Evolutionary conservation across 2,329 filamentous ascomycete genomes (phyloP), one percentile per base, ranked within the genome.

Genomic region (Penicillium sp.): DNA sequence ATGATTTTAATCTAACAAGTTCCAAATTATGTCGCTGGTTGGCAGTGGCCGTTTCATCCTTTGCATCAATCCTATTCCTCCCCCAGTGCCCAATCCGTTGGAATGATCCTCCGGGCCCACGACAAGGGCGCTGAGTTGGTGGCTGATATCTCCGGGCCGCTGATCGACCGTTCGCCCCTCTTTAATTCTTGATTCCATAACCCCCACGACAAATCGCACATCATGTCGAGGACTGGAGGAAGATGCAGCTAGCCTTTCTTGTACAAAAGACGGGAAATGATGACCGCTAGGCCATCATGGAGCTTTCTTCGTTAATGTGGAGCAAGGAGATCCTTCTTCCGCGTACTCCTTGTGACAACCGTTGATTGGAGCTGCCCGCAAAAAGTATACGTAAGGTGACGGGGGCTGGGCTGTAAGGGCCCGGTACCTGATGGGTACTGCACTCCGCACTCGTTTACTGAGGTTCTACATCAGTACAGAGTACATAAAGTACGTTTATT

Each of bases 361-460:
- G 35, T n/a, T 55, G 52, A 58, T 58, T 61, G 58, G 58, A 13
- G 37, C 26, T 25, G 16, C 8, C 25, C 16, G 37, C 35, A 57
- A 33, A 40, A 40, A 30, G 22, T 14, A 37, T n/a, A 46, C 22
- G 35, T 14, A 56, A 54, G 38, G 26, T 26, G 38, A 22, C 38
- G 35, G 11, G 35, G 35, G 35, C 35, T 37, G 35, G 42, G 33
- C 54, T 57, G 58, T 37, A 60, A 35, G 49, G 35, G 49, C 25
- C 65, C 57, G 60, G 67, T 70, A 69, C 66, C 64, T 68, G 65
- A 63, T 63, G 61, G 61, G 57, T 66, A 68, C 67, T 37, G 65
- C 30, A 61, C 48, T 51, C 48, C n/a, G 48, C 30, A 51, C 26
- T 8, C 26, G 16, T n/a, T 11, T 37, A 37, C 4, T 11, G 35